Evolutionary conservation across 2,329 filamentous ascomycete species (phyloP), one percentile per base, ranked within the genome.

Genomic region (Colletotrichum sp.): DNA sequence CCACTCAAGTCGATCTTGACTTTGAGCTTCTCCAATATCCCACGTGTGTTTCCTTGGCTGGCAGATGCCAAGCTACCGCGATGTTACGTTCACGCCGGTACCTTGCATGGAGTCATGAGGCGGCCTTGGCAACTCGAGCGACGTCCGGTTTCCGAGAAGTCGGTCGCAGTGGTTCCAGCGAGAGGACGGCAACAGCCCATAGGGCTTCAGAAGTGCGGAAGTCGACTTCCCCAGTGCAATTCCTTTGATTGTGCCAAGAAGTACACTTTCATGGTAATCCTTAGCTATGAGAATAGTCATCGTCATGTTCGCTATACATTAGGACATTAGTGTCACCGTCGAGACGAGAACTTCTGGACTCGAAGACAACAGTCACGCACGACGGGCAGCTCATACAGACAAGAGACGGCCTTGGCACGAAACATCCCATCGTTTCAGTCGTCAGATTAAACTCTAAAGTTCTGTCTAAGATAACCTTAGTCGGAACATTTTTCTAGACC

Each of bases 251-350:
- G 0, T 44, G 9, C 3, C 39, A 12, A 12, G 5, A 49, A 3
- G 9, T 12, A 0, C 9, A n/a, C 9, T n/a, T 12, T 0, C 18
- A 0, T n/a, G 18, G 0, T 0, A 12, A n/a, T 1, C 0, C 2
- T 49, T 0, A 7, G 18, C 39, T 49, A 0, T 0, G 39, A 12
- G 18, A 49, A n/a, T 1, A 12, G 6, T 4, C 0, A n/a, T 12
- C 39, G 2, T 1, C 9, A 49, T 0, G 18, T n/a, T n/a, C 18
- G 18, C 18, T 10, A 44, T 44, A 3, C 39, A 44, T 2, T 0
- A 10, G 8, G 1, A n/a, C 0, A 3, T 5, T 9, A 44, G 0
- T 49, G 0, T 49, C n/a, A 10, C 1, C 18, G 1, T 21, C 8
- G 0, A 21, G 44, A 2, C 18, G 44, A 49, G 0, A 49, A 49